These are phyloP conservation scores for Kodamaea derodonti DNA, from an alignment of 1,139 yeast genomes.

Conservation along the genomic window DNA sequence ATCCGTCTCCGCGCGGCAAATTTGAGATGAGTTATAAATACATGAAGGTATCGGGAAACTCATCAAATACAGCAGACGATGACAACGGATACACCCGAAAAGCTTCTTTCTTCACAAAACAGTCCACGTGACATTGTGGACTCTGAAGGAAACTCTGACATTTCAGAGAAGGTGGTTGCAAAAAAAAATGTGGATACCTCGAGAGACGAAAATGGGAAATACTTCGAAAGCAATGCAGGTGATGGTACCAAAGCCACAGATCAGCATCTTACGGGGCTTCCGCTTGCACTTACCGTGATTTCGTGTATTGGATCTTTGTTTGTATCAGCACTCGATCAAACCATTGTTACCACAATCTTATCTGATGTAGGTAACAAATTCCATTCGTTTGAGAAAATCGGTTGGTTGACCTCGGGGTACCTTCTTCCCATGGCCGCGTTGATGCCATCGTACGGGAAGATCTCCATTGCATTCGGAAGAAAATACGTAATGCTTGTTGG, in stretches of 20 bases:
- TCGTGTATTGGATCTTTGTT: constrained; percentile 50
- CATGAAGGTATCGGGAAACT: too few species aligned
- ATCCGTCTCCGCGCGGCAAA: too few species aligned
- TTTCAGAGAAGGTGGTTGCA: too few species aligned
- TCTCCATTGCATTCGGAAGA: constrained; percentile 60
- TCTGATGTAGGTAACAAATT: constrained; percentile 54
- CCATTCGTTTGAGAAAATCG: constrained; percentile 48
- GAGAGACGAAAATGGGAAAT: constrained; percentile 5
- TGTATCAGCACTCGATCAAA: constrained; percentile 64
- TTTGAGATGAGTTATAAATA: too few species aligned
- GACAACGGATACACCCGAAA: too few species aligned
- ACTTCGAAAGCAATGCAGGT: constrained; percentile 49
- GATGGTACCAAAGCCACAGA: constrained; percentile 53
- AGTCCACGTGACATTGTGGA: too few species aligned
- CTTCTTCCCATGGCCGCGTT: constrained; percentile 56
- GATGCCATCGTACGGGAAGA: constrained; percentile 57
- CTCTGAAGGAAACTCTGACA: too few species aligned
- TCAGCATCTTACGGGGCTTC: constrained; percentile 45
- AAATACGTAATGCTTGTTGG: constrained; percentile 49
- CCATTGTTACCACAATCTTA: constrained; percentile 60
- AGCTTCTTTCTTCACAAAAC: too few species aligned
- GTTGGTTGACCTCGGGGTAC: constrained; percentile 62
- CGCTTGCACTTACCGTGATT: constrained; percentile 33
- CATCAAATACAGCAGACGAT: too few species aligned
- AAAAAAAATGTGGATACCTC: neutral